Evolutionary conservation across 2,329 filamentous ascomycete species (phyloP).

Genomic region (Sporothrix humicola): DNA sequence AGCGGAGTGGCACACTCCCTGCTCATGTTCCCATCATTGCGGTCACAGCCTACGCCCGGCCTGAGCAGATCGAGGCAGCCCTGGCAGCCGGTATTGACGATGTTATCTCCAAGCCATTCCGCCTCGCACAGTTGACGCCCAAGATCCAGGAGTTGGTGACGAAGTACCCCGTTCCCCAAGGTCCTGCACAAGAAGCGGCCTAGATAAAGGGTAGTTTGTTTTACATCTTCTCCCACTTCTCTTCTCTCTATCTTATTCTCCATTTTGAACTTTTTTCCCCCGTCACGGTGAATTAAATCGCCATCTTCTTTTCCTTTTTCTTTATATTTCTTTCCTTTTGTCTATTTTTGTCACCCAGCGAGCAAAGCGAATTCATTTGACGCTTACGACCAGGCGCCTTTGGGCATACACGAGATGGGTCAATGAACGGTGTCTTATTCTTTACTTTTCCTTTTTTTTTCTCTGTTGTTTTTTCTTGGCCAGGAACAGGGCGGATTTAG

Average conservation of each 20-base stretch:
- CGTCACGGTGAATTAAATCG: too few species aligned
- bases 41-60: conserved; percentile 81
- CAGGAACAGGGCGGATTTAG: not conserved
- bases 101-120: conserved; percentile 80
- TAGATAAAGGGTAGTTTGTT: not conserved
- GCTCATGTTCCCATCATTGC: conserved; percentile 77
- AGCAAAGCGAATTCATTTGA: conserved; percentile 16
- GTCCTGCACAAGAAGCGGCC: not conserved
- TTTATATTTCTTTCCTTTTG: not conserved
- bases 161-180: conserved; percentile 43
- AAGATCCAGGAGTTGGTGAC: conserved; percentile 66
- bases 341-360: conserved; percentile 7
- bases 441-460: not conserved
- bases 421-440: not conserved
- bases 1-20: conserved; percentile 64
- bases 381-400: not conserved
- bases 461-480: not conserved
- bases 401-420: conserved; percentile 18
- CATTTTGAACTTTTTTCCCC: too few species aligned
- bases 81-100: conserved; percentile 77
- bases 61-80: conserved; percentile 74
- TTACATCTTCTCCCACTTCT: not conserved
- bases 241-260: not conserved
- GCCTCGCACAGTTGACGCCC: conserved; percentile 71
- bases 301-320: not conserved